These are phyloP conservation scores for Anthracocystis walkeri DNA, from an alignment of 1,284 basidiomycete species.

Conservation along the genomic window DNA sequence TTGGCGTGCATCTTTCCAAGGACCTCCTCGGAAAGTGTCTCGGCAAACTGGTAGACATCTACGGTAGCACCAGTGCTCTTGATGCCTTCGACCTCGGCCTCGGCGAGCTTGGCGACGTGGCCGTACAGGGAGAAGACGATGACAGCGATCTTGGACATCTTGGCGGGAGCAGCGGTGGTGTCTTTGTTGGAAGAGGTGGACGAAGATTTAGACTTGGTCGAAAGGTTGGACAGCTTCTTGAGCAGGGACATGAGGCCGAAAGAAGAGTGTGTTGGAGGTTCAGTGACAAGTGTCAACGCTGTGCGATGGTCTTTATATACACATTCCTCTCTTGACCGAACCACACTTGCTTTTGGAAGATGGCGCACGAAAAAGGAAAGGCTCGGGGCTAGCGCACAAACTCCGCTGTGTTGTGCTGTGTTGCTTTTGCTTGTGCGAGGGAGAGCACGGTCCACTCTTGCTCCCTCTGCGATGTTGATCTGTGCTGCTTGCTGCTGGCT, in stretches of 20 bases:
- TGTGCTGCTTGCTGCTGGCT: too few relatives aligned
- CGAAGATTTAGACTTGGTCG: slow-evolving; percentile 45
- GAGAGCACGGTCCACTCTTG: too few relatives aligned
- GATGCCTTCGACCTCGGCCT: slow-evolving; percentile 80
- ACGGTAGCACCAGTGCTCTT: slow-evolving; percentile 78
- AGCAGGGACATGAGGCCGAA: slow-evolving; percentile 9
- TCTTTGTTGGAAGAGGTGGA: slow-evolving; percentile 22
- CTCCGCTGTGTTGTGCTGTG: too few relatives aligned
- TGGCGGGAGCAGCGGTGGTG: slow-evolving; percentile 34
- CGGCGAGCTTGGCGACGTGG: slow-evolving; percentile 76
- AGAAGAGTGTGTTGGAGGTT: neutral
- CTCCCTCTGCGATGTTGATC: too few relatives aligned
- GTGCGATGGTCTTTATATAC: neutral
- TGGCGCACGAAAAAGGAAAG: neutral
- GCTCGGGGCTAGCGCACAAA: too few relatives aligned
- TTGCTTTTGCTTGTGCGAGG: too few relatives aligned
- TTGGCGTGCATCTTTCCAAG: slow-evolving; percentile 81
- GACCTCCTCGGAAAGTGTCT: slow-evolving; percentile 85
- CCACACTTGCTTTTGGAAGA: neutral
- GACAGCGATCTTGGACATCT: slow-evolving; percentile 58
- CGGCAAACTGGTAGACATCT: slow-evolving; percentile 80
- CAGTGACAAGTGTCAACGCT: neutral
- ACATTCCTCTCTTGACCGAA: neutral
- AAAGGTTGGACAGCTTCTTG: slow-evolving; percentile 41
- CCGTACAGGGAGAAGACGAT: slow-evolving; percentile 58